A percentile compares a stretch with the other conserved stretches of the same genome.
These are phyloP conservation scores for Pachysolen tannophilus DNA, from an alignment of 805 yeast species.

Conservation along the genomic window DNA sequence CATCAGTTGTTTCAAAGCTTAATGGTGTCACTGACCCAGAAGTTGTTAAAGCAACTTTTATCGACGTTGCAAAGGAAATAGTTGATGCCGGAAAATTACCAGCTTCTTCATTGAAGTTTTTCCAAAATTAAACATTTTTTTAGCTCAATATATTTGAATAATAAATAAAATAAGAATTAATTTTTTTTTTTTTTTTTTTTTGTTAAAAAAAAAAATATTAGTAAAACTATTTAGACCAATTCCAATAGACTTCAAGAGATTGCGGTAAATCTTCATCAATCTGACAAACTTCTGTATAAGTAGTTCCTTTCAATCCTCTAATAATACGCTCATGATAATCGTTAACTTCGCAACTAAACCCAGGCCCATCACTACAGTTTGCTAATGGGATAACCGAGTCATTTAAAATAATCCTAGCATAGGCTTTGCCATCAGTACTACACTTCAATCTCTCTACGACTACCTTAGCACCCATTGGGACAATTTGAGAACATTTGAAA, in stretches of 20 bases:
- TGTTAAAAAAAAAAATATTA: too few species aligned
- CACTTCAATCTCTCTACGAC: conserved; percentile 43
- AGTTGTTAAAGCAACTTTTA: conserved; percentile 50
- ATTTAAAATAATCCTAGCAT: conserved; percentile 40
- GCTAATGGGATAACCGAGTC: conserved; percentile 48
- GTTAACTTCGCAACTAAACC: conserved; percentile 35
- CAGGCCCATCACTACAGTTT: conserved; percentile 45
- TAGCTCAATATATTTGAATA: too few species aligned
- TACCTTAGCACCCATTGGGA: conserved; percentile 52
- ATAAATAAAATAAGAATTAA: too few species aligned
- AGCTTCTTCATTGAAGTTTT: conserved; percentile 46
- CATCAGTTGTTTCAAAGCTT: conserved; percentile 63
- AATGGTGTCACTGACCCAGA: conserved; percentile 46
- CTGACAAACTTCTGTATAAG: conserved; percentile 23
- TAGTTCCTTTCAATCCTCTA: conserved; percentile 20
- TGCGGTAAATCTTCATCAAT: conserved; percentile 17
- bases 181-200: too few species aligned
- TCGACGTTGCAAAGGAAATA: conserved; percentile 46
- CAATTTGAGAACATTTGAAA: conserved; percentile 33
- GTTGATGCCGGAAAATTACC: conserved; percentile 47
- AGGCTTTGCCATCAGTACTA: conserved; percentile 20
- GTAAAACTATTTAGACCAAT: too few species aligned
- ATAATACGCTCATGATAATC: conserved; percentile 25
- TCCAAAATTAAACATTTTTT: conserved; percentile 14
- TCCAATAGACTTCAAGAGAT: conserved; percentile 33